A percentile compares a stretch with the other conserved stretches of the same genome.
phyloP scores from a whole-genome alignment of 2,329 filamentous ascomycete genomes.

The Spiromastix sp. region DNA sequence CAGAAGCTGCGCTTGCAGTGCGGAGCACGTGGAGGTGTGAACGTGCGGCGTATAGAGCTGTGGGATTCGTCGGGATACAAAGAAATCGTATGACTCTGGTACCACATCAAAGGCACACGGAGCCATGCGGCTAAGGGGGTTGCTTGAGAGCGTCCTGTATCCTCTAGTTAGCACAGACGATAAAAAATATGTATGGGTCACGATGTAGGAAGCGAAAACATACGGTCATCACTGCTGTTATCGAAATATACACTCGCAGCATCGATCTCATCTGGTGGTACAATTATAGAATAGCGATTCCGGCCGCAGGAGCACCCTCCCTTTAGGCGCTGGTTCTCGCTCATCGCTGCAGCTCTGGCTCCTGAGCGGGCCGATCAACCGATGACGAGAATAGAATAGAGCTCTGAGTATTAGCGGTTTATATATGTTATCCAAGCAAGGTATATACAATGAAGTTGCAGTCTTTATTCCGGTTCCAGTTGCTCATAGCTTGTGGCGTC shows the following conservation, averaged over 20 bases:
- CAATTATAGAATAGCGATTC: constrained; percentile 66
- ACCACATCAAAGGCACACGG: constrained; percentile 71
- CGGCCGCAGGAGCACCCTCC: constrained; percentile 66
- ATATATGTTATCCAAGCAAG: too few species aligned
- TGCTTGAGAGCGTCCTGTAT: constrained; percentile 52
- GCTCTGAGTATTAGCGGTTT: too few species aligned
- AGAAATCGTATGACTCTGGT: constrained; percentile 62
- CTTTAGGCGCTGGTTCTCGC: constrained; percentile 6
- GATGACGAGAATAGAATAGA: too few species aligned
- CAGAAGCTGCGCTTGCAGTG: constrained; percentile 69
- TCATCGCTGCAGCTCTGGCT: too few species aligned
- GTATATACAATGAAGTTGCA: too few species aligned
- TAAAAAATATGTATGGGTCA: too few species aligned
- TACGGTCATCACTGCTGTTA: constrained; percentile 60
- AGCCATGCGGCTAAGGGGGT: constrained; percentile 71
- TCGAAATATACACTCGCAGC: constrained; percentile 65
- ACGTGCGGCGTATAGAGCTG: constrained; percentile 54
- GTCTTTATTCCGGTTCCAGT: too few species aligned
- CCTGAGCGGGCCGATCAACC: too few species aligned
- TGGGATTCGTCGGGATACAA: constrained; percentile 70
- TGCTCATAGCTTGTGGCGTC: too few species aligned
- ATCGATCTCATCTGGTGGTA: constrained; percentile 50
- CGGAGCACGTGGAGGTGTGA: constrained; percentile 49
- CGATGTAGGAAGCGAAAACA: constrained; percentile 26
- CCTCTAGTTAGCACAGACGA: background rate